phyloP scores from a whole-genome alignment of 2,329 filamentous ascomycete species.

The Saccharata proteae region DNA sequence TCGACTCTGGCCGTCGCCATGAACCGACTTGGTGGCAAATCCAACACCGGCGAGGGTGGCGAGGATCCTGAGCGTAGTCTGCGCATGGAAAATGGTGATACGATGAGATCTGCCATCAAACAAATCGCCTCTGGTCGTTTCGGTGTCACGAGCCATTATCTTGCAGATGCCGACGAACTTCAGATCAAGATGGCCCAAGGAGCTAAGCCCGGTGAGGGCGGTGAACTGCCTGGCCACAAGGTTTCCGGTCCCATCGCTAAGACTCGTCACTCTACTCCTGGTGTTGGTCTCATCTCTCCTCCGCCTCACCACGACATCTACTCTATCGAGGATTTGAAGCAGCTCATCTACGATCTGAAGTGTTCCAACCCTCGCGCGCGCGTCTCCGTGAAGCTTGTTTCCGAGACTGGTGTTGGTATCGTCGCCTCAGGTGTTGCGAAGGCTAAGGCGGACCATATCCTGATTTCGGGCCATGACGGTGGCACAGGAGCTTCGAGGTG shows the following conservation, averaged over 20 bases:
- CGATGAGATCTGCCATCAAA: slow-evolving; percentile 95
- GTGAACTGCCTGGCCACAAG: slow-evolving; percentile 94
- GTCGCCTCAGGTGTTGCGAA: slow-evolving; percentile 96
- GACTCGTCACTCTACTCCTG: slow-evolving; percentile 90
- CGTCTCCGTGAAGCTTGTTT: slow-evolving; percentile 94
- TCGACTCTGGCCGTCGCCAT: slow-evolving; percentile 91
- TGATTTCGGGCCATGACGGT: slow-evolving; percentile 94
- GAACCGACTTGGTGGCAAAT: slow-evolving; percentile 93
- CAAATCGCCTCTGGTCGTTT: slow-evolving; percentile 94
- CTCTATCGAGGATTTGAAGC: slow-evolving; percentile 95
- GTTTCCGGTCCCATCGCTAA: slow-evolving; percentile 88
- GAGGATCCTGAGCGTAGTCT: slow-evolving; percentile 87
- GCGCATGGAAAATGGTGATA: slow-evolving; percentile 80
- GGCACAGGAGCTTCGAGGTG: slow-evolving; percentile 92
- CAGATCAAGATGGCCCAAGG: slow-evolving; percentile 99
- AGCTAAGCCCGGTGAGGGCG: slow-evolving; percentile 93
- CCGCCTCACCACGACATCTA: slow-evolving; percentile 98
- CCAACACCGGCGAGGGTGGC: slow-evolving; percentile 94
- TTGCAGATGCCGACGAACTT: slow-evolving; percentile 88
- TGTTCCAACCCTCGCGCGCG: slow-evolving; percentile 86
- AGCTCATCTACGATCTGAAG: slow-evolving; percentile 95
- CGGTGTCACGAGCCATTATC: slow-evolving; percentile 87
- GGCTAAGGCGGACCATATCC: slow-evolving; percentile 90
- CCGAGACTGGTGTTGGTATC: slow-evolving; percentile 93
- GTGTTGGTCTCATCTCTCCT: slow-evolving; percentile 90